Base-by-base conservation (phyloP, 176 grass and related monocot genomes). In the Cenchrus americanus region DNA sequence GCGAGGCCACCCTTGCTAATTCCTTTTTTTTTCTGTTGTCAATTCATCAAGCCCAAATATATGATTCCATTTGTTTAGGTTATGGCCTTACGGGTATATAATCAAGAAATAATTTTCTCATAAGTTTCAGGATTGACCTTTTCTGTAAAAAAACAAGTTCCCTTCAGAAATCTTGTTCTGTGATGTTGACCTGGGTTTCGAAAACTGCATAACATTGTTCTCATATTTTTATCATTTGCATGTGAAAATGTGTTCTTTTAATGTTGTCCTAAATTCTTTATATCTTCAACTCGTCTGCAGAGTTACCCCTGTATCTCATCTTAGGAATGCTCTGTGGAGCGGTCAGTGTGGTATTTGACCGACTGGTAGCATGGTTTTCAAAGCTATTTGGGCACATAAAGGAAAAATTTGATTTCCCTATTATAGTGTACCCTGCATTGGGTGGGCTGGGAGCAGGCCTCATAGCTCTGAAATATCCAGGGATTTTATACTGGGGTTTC, bases 401-500 rank as follows among this genome's bases (percentile, higher is more conserved):
- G 75, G 90, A 95, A 72, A 93, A 84, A 21, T 98, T 94, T 71
- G 86, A 82, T 69, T 79, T 96, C 66, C 93, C 96, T 80, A 76
- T 88, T 81, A 91, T 95, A 24, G 80, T 96, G 17, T 95, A 89
- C 60, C 92, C 95, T 84, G 92, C 96, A 64, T 93, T 98, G 80
- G 96, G 93, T 78, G 96, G 93, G 32, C 89, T 95, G 75, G 96
- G 89, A 79, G 93, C 93, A 83, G 96, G 96, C 48, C 52, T 98
- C 62, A 98, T 98, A 82, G 92, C 96, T 89, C 85, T 98, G 58
- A 98, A 91, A 80, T 98, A 98, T 93, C 96, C 93, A 70, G 93
- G 93, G 44, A 95, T 98, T 87, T 75, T 95, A 66, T 98, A 98
- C 73, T 98, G 96, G 96, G 96, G 92, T 83, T 98, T 98, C 79